These are phyloP conservation scores for Eimeria sp. DNA, from an alignment of 169 alveolate genomes.

Conservation along the genomic window DNA sequence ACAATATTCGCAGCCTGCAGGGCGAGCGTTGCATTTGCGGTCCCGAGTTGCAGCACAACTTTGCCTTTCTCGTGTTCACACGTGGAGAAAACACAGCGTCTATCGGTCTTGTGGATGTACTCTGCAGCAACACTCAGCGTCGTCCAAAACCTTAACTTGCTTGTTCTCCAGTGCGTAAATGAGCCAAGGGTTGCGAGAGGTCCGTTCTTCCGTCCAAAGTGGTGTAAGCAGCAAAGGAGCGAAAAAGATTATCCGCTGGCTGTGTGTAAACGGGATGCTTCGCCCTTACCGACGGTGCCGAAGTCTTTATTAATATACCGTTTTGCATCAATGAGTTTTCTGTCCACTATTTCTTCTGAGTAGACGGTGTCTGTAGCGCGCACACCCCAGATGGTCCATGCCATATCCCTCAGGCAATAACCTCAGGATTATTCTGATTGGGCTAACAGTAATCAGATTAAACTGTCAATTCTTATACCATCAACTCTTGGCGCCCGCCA, in stretches of 20 bases:
- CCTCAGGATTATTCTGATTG: neutral
- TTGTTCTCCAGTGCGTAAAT: neutral
- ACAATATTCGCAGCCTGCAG: conserved; percentile 64
- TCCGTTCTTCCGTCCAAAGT: neutral
- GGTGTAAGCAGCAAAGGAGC: neutral
- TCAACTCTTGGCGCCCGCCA: neutral
- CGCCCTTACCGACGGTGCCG: conserved; percentile 67
- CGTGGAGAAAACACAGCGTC: conserved; percentile 68
- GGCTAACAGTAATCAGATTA: too few species aligned
- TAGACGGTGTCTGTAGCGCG: conserved; percentile 68
- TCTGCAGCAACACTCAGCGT: conserved; percentile 25
- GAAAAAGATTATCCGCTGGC: neutral
- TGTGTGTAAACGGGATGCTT: neutral
- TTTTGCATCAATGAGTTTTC: conserved; percentile 56
- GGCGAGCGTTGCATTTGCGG: conserved; percentile 79
- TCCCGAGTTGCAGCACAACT: conserved; percentile 83
- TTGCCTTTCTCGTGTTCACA: conserved; percentile 79
- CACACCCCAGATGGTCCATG: neutral
- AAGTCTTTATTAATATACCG: conserved; percentile 70
- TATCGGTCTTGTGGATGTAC: conserved; percentile 60
- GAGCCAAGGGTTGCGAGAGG: neutral
- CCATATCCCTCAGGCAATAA: neutral
- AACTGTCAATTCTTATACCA: too few species aligned
- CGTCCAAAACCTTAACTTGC: neutral
- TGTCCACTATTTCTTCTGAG: conserved; percentile 83